phyloP scores from a whole-genome alignment of 345 rosid genomes.

The Salix udensis region DNA sequence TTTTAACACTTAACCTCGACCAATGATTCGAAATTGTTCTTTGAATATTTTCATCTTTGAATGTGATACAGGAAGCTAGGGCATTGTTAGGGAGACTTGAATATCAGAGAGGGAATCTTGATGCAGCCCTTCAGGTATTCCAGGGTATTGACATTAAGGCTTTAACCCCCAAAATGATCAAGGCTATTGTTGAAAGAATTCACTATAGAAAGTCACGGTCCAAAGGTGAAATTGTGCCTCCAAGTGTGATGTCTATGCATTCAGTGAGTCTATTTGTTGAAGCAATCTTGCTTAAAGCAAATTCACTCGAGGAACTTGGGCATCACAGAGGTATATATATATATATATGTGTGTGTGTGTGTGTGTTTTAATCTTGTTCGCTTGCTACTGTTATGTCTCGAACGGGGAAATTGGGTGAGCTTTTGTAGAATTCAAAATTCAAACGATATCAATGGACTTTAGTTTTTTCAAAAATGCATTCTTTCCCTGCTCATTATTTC shows the following conservation, averaged over 20 bases:
- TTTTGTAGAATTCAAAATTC: constrained; percentile 1
- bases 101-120: constrained; percentile 84
- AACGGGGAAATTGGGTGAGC: not conserved
- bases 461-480: not conserved
- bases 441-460: not conserved
- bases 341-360: too few relatives aligned
- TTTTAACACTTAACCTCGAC: not conserved
- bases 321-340: constrained; percentile 9
- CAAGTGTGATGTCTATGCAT: constrained; percentile 73
- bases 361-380: not conserved
- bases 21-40: not conserved
- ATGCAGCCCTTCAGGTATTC: constrained; percentile 93
- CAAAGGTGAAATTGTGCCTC: constrained; percentile 43
- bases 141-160: constrained; percentile 74
- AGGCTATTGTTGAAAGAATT: constrained; percentile 60
- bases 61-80: constrained; percentile 75
- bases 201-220: constrained; percentile 52
- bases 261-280: constrained; percentile 85
- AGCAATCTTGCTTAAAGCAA: constrained; percentile 85
- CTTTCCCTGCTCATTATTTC: not conserved
- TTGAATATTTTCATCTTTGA: not conserved
- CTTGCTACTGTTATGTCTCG: not conserved
- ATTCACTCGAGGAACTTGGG: constrained; percentile 70
- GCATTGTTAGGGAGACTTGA: constrained; percentile 92
- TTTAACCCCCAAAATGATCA: constrained; percentile 63